Percentiles rank a stretch among this genome's conserved stretches.
Evolutionary conservation across 2,329 filamentous ascomycete species (phyloP).

Genomic region (Aspergillus fischeri): DNA sequence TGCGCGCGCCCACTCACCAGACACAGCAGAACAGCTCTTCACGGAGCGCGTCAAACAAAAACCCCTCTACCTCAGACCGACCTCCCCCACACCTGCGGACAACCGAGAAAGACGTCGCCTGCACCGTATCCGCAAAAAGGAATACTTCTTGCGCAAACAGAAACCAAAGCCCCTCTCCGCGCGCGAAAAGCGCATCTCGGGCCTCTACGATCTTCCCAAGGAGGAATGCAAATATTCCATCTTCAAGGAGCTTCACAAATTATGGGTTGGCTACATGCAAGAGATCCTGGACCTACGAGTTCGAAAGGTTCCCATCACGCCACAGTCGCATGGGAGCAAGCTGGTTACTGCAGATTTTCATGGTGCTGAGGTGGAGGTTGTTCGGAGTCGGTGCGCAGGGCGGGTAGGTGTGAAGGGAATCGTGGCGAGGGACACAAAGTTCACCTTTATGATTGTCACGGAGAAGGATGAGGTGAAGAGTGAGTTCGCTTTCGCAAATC

Average conservation of each 20-base stretch:
- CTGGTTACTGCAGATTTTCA: constrained; percentile 86
- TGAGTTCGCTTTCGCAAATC: constrained; percentile 28
- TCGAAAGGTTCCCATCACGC: constrained; percentile 49
- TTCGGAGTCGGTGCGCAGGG: constrained; percentile 73
- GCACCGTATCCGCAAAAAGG: constrained; percentile 45
- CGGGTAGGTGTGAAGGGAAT: constrained; percentile 82
- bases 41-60: constrained; percentile 78
- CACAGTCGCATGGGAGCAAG: constrained; percentile 51
- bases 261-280: constrained; percentile 83
- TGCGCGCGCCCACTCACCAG: constrained; percentile 71
- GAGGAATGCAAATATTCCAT: constrained; percentile 66
- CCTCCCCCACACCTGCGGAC: constrained; percentile 61
- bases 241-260: constrained; percentile 69
- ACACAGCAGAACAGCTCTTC: constrained; percentile 68
- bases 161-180: constrained; percentile 71
- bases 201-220: constrained; percentile 70
- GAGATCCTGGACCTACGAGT: constrained; percentile 67
- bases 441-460: constrained; percentile 81
- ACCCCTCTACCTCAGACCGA: constrained; percentile 72
- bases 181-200: constrained; percentile 67
- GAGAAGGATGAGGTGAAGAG: constrained; percentile 64
- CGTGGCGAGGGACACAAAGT: constrained; percentile 82
- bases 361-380: constrained; percentile 77
- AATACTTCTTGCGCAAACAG: constrained; percentile 44
- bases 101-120: constrained; percentile 51